These are phyloP conservation scores for Suillus discolor DNA, from an alignment of 768 basidiomycete genomes.

Conservation along the genomic window DNA sequence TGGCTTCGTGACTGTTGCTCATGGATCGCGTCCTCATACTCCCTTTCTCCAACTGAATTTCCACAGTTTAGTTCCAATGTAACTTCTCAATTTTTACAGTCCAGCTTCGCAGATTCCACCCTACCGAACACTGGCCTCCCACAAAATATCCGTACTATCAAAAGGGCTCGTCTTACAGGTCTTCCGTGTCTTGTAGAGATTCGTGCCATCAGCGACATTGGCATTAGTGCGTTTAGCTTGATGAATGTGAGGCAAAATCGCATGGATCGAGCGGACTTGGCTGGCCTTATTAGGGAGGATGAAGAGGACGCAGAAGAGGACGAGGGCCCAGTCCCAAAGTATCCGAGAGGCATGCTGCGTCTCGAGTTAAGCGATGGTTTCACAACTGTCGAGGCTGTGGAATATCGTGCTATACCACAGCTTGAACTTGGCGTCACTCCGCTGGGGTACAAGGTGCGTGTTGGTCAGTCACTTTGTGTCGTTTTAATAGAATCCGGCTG, in stretches of 20 bases:
- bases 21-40: conserved; percentile 56
- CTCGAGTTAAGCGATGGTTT: conserved; percentile 82
- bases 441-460: conserved; percentile 77
- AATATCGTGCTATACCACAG: conserved; percentile 67
- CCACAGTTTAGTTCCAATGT: conserved; percentile 56
- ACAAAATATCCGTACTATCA: conserved; percentile 36
- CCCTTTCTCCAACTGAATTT: conserved; percentile 51
- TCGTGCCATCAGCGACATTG: conserved; percentile 78
- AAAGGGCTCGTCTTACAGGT: conserved; percentile 40
- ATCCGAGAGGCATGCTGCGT: conserved; percentile 77
- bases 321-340: conserved; percentile 79
- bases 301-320: conserved; percentile 56
- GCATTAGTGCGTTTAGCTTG: conserved; percentile 78
- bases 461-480: not conserved
- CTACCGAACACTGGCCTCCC: conserved; percentile 70
- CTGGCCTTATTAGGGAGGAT: conserved; percentile 44
- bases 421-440: conserved; percentile 75
- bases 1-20: conserved; percentile 77
- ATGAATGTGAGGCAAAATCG: conserved; percentile 70
- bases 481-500: not conserved
- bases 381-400: conserved; percentile 69
- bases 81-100: conserved; percentile 69
- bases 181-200: conserved; percentile 76
- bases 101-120: conserved; percentile 75
- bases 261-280: conserved; percentile 56